Percentiles rank a stretch among this genome's conserved stretches.
Evolutionary conservation across 2,329 filamentous ascomycete species (phyloP).

Genomic region (Onygenales sp.): DNA sequence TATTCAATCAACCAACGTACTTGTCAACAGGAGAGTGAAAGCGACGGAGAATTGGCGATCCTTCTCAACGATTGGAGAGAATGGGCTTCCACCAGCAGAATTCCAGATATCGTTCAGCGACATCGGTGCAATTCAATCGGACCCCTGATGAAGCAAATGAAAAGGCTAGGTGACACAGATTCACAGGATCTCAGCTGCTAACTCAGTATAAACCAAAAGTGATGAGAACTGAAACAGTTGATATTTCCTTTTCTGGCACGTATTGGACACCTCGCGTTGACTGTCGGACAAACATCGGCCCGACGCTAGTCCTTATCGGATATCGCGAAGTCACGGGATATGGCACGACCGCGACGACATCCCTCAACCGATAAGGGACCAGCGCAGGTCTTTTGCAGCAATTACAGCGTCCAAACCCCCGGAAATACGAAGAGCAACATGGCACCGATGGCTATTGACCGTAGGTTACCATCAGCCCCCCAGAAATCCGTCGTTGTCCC

Average conservation of each 20-base stretch:
- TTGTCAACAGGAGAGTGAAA: constrained; percentile 63
- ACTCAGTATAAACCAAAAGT: background rate
- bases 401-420: background rate
- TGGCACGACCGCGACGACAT: background rate
- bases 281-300: constrained; percentile 1
- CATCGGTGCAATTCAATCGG: constrained; percentile 25
- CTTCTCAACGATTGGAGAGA: constrained; percentile 71
- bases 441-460: constrained; percentile 21
- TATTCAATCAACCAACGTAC: constrained; percentile 27
- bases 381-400: background rate
- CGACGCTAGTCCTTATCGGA: background rate
- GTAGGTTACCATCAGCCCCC: constrained; percentile 13
- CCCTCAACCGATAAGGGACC: background rate
- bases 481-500: background rate
- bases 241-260: background rate
- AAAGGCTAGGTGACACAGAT: background rate
- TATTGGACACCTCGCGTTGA: background rate
- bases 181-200: background rate
- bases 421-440: constrained; percentile 11
- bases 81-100: constrained; percentile 79
- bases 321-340: constrained; percentile 1
- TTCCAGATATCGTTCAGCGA: constrained; percentile 88
- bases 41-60: constrained; percentile 73
- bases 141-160: background rate
- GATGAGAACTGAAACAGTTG: background rate